phyloP scores from a whole-genome alignment of 2,329 filamentous ascomycete species.

The Aspergillus awamori region DNA sequence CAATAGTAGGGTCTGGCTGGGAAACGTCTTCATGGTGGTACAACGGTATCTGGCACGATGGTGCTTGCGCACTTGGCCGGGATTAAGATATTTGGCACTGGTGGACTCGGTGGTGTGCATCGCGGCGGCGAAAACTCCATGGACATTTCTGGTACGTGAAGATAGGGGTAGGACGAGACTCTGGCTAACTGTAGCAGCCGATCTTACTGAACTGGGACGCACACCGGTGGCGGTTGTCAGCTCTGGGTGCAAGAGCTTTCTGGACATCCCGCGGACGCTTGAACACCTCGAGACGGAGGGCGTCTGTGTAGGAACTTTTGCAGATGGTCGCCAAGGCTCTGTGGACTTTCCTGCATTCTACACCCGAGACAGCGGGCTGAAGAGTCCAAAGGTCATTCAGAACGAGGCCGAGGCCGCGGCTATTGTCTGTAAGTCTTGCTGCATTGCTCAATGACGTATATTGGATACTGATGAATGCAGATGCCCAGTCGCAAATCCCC shows the following conservation, averaged over 20 bases:
- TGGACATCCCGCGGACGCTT: conserved; percentile 86
- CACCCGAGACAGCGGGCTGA: conserved; percentile 80
- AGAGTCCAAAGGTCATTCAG: conserved; percentile 74
- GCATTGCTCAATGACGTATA: too few relatives aligned
- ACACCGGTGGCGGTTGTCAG: conserved; percentile 86
- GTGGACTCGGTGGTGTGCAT: conserved; percentile 92
- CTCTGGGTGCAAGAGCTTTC: conserved; percentile 92
- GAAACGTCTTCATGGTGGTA: conserved; percentile 78
- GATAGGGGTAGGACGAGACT: neutral
- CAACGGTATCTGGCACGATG: conserved; percentile 93
- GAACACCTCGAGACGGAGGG: conserved; percentile 73
- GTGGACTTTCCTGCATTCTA: conserved; percentile 94
- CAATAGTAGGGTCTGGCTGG: conserved; percentile 62
- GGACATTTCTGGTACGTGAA: conserved; percentile 72
- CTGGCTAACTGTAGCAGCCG: conserved; percentile 56
- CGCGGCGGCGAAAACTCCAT: conserved; percentile 81
- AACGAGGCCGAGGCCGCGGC: conserved; percentile 81
- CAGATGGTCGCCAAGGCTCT: conserved; percentile 70
- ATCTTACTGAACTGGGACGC: conserved; percentile 88
- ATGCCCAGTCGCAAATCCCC: conserved; percentile 72
- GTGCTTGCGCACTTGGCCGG: conserved; percentile 82
- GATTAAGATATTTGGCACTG: conserved; percentile 91
- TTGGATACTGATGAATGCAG: conserved; percentile 33
- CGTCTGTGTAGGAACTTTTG: conserved; percentile 86
- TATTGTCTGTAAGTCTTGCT: conserved; percentile 67